Conservation (phyloP, 352 stramenopile genomes). For the Globisporangium paroecandrum region DNA sequence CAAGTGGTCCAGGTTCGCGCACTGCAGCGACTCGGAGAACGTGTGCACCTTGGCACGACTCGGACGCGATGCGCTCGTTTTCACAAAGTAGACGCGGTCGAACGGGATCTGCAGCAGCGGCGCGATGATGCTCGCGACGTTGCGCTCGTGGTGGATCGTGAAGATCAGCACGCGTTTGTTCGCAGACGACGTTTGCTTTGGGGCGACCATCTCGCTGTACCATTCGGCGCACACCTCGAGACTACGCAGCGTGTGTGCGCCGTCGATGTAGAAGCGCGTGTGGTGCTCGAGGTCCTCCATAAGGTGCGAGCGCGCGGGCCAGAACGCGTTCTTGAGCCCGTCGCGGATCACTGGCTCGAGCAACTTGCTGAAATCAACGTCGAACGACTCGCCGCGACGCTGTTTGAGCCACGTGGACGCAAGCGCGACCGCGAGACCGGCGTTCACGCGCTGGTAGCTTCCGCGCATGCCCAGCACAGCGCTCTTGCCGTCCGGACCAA, state of each 20-base stretch:
- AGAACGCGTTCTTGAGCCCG: conserved; percentile 64
- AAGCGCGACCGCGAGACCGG: conserved; percentile 64
- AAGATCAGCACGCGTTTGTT: conserved; percentile 62
- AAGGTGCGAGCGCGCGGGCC: conserved; percentile 73
- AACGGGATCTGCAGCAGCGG: conserved; percentile 61
- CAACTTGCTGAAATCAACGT: conserved; percentile 24
- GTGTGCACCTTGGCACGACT: conserved; percentile 65
- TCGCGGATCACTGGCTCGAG: conserved; percentile 47
- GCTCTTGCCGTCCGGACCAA: conserved; percentile 35
- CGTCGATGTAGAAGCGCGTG: conserved; percentile 79
- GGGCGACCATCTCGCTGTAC: conserved; percentile 36
- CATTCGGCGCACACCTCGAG: conserved; percentile 73
- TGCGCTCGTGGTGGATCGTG: conserved; percentile 82
- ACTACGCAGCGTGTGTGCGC: conserved; percentile 82
- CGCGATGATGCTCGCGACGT: conserved; percentile 62
- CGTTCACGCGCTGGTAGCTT: conserved; percentile 79
- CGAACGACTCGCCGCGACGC: conserved; percentile 19
- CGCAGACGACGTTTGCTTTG: conserved; percentile 2
- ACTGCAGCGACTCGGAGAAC: conserved; percentile 58
- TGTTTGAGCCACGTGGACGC: conserved; percentile 51
- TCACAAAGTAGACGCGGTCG: conserved; percentile 75
- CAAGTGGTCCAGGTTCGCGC: conserved; percentile 32
- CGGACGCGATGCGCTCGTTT: conserved; percentile 55
- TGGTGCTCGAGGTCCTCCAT: conserved; percentile 40
- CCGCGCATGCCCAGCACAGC: conserved; percentile 58